Evolutionary conservation across 2,329 filamentous ascomycete genomes (phyloP).

Genomic region (Rhinocladiella similis): DNA sequence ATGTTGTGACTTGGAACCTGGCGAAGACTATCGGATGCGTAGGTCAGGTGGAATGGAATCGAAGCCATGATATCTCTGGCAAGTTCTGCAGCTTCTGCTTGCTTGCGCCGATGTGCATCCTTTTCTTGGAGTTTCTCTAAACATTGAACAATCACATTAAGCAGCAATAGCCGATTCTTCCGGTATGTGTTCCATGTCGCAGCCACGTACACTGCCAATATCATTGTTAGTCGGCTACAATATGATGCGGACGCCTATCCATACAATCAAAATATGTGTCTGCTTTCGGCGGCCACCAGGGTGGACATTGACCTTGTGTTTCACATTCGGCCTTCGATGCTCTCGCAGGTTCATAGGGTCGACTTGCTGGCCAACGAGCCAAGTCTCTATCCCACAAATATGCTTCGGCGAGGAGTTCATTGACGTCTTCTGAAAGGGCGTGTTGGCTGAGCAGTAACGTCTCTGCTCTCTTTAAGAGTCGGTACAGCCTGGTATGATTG

Average conservation of each 20-base stretch:
- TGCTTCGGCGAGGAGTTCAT: too few relatives aligned
- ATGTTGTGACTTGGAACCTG: background rate
- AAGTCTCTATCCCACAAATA: too few relatives aligned
- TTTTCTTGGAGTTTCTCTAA: background rate
- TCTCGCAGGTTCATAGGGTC: background rate
- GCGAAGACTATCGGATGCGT: background rate
- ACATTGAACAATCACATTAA: constrained; percentile 12
- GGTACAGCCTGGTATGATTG: too few relatives aligned
- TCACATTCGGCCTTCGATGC: constrained; percentile 4
- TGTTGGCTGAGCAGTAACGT: too few relatives aligned
- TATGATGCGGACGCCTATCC: background rate
- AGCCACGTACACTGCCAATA: constrained; percentile 13
- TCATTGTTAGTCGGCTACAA: background rate
- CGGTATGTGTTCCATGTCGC: constrained; percentile 24
- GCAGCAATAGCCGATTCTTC: constrained; percentile 14
- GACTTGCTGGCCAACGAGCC: too few relatives aligned
- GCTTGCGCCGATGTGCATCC: background rate
- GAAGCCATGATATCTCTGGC: constrained; percentile 8
- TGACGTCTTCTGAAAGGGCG: too few relatives aligned
- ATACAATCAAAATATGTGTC: constrained; percentile 19
- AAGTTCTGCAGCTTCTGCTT: background rate
- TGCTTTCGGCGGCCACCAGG: constrained; percentile 7
- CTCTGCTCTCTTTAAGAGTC: too few relatives aligned
- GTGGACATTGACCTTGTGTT: background rate
- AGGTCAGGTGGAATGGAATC: constrained; percentile 16